Base-by-base conservation (phyloP, 148 eudicot species). In the Talinum fruticosum region DNA sequence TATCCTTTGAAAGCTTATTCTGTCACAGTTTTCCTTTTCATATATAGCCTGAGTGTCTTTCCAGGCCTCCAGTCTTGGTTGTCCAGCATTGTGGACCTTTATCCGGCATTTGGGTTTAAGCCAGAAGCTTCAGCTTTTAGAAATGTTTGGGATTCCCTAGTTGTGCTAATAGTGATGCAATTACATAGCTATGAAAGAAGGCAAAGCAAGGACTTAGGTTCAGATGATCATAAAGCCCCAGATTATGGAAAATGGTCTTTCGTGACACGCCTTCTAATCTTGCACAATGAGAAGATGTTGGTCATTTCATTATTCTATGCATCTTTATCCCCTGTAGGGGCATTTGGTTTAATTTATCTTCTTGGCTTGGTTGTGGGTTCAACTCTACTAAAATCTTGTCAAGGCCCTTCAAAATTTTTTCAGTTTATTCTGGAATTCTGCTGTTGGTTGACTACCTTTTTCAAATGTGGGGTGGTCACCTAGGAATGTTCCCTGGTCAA, bases 101-200 rank as follows among this genome's bases (percentile, higher is more conserved):
- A 82, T 77, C 49, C 80, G 29, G 79, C 83, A 73, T 85, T 91
- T 72, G 96, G 96, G 35, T 93, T 86, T 81, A 84, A 85, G 28
- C 77, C 85, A 45, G 78, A 88, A 69, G 88, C 89, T 81, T 88
- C 90, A 65, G 81, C 87, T 66, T 78, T 90, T 76, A 59, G 87
- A 76, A 93, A 93, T 85, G 81, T 87, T 35, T 89, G 91, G 91
- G 90, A 91, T 75, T 89, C 96, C 70, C 80, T 93, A 65, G 97
- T 96, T 77, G 85, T 91, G 77, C 79, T 91, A 79, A 83, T 91
- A 71, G 97, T 90, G 79, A 93, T 93, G 97, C 97, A 93, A 84
- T 90, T 93, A 74, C 92, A 91, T 81, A 93, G 96, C 82, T 93
- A 93, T 45, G 97, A 93, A 85, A 89, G 97, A 75, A 89, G 96